Percentiles rank a stretch among this genome's conserved stretches.
Evolutionary conservation across 192 early-diverging fungal genomes (phyloP).

Genomic region (Coemansia sp.): DNA sequence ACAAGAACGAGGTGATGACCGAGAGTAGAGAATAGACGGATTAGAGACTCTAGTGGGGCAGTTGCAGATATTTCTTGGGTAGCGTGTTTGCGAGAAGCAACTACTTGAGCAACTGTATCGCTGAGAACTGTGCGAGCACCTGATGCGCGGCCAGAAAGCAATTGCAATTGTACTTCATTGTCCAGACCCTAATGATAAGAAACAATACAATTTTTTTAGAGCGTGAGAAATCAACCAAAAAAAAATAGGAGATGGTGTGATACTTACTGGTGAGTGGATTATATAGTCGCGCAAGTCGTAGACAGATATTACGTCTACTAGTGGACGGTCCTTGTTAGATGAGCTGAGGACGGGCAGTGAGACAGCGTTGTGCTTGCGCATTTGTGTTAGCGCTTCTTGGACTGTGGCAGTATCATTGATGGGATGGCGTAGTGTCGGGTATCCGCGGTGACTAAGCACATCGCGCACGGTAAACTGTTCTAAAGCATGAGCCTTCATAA

Average conservation of each 20-base stretch:
- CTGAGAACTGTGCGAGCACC: conserved; percentile 37
- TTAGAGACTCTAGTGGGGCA: conserved; percentile 39
- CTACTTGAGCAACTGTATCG: conserved; percentile 37
- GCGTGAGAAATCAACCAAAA: neutral
- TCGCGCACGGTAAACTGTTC: conserved; percentile 44
- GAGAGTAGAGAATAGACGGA: conserved; percentile 36
- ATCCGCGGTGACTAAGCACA: conserved; percentile 46
- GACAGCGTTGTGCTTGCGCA: conserved; percentile 44
- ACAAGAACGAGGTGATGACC: conserved; percentile 50
- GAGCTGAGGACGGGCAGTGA: conserved; percentile 48
- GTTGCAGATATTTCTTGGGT: conserved; percentile 38
- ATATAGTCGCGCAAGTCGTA: conserved; percentile 56
- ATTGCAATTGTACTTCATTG: conserved; percentile 45
- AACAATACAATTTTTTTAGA: conserved; percentile 3
- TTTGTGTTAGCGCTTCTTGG: conserved; percentile 32
- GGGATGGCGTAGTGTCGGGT: conserved; percentile 34
- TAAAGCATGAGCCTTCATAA: conserved; percentile 34
- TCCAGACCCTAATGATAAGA: conserved; percentile 34
- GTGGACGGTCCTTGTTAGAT: conserved; percentile 3
- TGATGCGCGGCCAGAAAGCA: conserved; percentile 43
- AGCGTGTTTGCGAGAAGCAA: conserved; percentile 46
- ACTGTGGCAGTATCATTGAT: conserved; percentile 24
- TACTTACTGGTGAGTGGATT: conserved; percentile 34
- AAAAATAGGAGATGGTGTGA: neutral
- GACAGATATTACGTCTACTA: conserved; percentile 51